Evolutionary conservation across 257 asterid species (phyloP).

Genomic region (Solanum chiquidenum): DNA sequence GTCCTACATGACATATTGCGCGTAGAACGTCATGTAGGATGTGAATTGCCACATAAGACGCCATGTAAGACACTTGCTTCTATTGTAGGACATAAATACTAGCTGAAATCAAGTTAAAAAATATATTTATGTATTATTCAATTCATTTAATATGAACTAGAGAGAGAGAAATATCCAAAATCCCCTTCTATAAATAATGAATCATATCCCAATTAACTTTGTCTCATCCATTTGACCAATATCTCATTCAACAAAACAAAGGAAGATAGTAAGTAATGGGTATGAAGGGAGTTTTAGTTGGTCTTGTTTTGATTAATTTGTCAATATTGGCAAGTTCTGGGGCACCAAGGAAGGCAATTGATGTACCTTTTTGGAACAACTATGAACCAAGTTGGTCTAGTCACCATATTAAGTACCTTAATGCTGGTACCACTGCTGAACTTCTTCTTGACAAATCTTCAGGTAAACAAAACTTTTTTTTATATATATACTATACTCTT

Average conservation of each 20-base stretch:
- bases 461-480: not conserved
- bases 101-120: too few species aligned
- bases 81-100: too few species aligned
- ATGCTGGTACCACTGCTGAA: constrained; percentile 11
- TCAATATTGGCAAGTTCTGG: constrained; percentile 2
- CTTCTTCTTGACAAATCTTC: constrained; percentile 21
- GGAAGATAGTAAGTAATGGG: not conserved
- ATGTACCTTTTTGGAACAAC: constrained; percentile 20
- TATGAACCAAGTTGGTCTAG: constrained; percentile 24
- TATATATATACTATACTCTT: not conserved
- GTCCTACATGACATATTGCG: too few species aligned
- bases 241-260: not conserved
- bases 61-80: too few species aligned
- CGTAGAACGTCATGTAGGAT: too few species aligned
- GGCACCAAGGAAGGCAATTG: constrained; percentile 14
- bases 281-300: not conserved
- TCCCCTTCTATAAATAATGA: not conserved
- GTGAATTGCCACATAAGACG: rapidly evolving
- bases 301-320: not conserved
- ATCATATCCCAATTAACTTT: not conserved
- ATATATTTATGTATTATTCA: too few species aligned
- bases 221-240: not conserved
- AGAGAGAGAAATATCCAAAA: not conserved
- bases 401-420: constrained; percentile 26
- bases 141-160: not conserved